These are phyloP conservation scores for Phascolomyces articulosus DNA, from an alignment of 371 early-diverging fungal genomes.

Conservation along the genomic window DNA sequence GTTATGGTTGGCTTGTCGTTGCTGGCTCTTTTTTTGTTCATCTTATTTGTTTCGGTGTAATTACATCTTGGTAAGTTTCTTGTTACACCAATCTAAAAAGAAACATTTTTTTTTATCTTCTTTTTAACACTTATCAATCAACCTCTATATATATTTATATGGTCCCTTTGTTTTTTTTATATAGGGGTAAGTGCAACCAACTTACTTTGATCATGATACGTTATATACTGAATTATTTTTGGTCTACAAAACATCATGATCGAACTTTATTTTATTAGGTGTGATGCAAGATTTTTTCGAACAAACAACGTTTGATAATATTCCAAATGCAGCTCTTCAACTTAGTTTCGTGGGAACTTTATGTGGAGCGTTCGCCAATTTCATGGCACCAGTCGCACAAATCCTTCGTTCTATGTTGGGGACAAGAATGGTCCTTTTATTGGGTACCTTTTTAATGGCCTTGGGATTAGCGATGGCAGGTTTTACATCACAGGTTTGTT, in stretches of 20 bases:
- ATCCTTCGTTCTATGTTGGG: constrained; percentile 22
- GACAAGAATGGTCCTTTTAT: constrained; percentile 23
- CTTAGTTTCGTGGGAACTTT: constrained; percentile 40
- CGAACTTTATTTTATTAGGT: no score
- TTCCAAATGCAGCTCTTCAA: constrained; percentile 2
- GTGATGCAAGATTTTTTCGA: constrained; percentile 21
- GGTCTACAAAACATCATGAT: no score
- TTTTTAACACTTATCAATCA: no score
- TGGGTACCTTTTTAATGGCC: constrained; percentile 24
- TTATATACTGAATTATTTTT: no score
- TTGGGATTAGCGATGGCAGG: constrained; percentile 36
- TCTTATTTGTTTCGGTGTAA: constrained; percentile 55
- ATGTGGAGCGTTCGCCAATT: constrained; percentile 30
- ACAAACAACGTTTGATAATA: constrained; percentile 11
- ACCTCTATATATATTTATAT: no score
- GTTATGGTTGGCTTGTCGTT: constrained; percentile 65
- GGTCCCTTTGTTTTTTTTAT: neutral
- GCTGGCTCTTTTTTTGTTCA: constrained; percentile 57
- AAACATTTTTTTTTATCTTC: no score
- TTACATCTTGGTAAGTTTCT: constrained; percentile 29
- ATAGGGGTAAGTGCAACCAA: constrained; percentile 3
- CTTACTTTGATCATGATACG: no score
- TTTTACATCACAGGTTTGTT: constrained; percentile 23
- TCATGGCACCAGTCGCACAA: constrained; percentile 31
- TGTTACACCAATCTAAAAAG: neutral